Evolutionary conservation across 2,329 filamentous ascomycete genomes (phyloP), one percentile per base, ranked within the genome.

Genomic region (Pezicula radicicola): DNA sequence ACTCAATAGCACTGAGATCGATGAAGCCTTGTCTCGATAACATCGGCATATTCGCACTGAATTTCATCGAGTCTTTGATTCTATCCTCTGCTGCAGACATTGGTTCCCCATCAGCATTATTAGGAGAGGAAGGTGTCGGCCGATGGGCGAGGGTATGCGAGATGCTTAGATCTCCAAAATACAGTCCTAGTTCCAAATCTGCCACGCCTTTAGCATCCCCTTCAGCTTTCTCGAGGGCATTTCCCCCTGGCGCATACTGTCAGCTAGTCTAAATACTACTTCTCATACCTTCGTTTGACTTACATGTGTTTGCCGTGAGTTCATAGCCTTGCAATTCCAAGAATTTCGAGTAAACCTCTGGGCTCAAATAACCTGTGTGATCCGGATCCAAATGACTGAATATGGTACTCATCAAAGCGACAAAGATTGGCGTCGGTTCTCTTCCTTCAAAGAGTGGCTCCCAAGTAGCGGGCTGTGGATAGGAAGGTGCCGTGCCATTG

Each of bases 21-120:
- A 85, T 82, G 62, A 85, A 85, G 55, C 84, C 80, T 59, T 80
- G 84, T 28, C 84, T 71, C 4, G 84, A 68, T 1, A 82, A 78
- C 48, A 85, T 78, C 57, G 60, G 60, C 60, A 61, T 63, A 13
- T 62, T 61, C 3, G 59, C 55, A 3, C 55, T 55, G n/a, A 58
- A 53, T 6, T 49, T 55, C 21, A 60, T 53, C 1, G 54, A 54
- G 2, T 58, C 53, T 13, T 55, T 44, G 15, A 60, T 54, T 16
- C 54, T 39, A 3, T 46, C 46, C 2, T 55, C 54, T 10, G 51
- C 41, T 13, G 56, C 48, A 13, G 57, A 49, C 9, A 40, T 43
- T 4, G 55, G 41, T 27, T 49, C 12, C 19, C 45, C 46, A 48
- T 39, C 12, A 33, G 49, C 18, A 36, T 18, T 43, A n/a, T 6